phyloP scores from a whole-genome alignment of 176 grass and related monocot genomes.

The Oryza coarctata region DNA sequence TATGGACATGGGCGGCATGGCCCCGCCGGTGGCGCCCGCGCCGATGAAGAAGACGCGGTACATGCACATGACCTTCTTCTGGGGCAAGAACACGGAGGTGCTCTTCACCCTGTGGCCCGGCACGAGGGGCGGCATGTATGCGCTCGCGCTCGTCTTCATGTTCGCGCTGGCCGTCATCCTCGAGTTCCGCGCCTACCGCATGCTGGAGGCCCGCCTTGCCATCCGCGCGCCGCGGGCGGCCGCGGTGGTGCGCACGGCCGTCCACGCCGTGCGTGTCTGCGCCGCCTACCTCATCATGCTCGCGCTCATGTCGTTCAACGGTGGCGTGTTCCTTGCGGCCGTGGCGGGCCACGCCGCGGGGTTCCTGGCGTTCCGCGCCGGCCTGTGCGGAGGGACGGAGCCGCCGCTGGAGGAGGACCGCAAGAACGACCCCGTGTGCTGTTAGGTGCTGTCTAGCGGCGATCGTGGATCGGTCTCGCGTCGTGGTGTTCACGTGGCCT shows the following conservation, averaged over 20 bases:
- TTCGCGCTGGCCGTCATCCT: slow-evolving; percentile 46
- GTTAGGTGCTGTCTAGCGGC: neutral
- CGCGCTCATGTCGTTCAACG: slow-evolving; percentile 95
- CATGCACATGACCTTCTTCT: slow-evolving; percentile 91
- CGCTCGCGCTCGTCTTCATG: slow-evolving; percentile 51
- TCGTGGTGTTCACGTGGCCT: neutral
- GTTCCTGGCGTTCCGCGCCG: slow-evolving; percentile 51
- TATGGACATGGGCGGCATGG: slow-evolving; percentile 38
- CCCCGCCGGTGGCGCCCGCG: neutral
- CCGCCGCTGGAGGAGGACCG: slow-evolving; percentile 20
- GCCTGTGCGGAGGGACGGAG: slow-evolving; percentile 15
- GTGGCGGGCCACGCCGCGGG: slow-evolving; percentile 52
- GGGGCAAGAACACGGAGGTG: slow-evolving; percentile 78
- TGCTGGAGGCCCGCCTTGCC: slow-evolving; percentile 24
- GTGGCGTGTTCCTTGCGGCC: slow-evolving; percentile 54
- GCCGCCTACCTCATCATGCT: slow-evolving; percentile 78
- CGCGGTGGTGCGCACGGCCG: slow-evolving; percentile 27
- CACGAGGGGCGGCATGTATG: slow-evolving; percentile 65
- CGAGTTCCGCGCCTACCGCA: slow-evolving; percentile 51
- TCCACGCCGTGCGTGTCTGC: slow-evolving; percentile 54
- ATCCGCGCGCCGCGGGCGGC: neutral
- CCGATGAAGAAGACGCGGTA: slow-evolving; percentile 31
- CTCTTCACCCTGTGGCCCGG: slow-evolving; percentile 76
- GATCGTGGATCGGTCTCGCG: neutral
- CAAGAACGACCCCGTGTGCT: slow-evolving; percentile 25